phyloP scores from a whole-genome alignment of 495 filamentous ascomycete species.

The Penicillium paradoxum region DNA sequence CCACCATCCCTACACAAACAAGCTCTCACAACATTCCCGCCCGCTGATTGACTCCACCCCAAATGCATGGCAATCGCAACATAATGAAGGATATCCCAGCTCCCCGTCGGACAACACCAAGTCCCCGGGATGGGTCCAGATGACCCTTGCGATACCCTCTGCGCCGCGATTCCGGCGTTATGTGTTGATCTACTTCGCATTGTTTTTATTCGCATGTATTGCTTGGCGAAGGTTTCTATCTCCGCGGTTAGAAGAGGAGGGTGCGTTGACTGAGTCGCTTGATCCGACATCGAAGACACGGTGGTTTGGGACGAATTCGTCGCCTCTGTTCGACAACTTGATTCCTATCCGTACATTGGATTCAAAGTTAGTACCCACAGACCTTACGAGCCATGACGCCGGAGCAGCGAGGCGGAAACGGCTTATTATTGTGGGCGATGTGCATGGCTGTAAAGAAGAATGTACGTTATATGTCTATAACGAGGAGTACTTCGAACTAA shows the following conservation, averaged over 20 bases:
- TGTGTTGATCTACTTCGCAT: constrained; percentile 36
- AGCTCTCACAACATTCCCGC: constrained; percentile 18
- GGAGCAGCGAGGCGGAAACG: constrained; percentile 29
- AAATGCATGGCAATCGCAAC: constrained; percentile 42
- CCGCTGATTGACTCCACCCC: constrained; percentile 44
- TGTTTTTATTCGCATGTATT: constrained; percentile 33
- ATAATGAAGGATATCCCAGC: constrained; percentile 20
- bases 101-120: constrained; percentile 13
- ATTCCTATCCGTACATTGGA: constrained; percentile 42
- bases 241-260: constrained; percentile 37
- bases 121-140: constrained; percentile 24
- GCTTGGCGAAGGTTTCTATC: constrained; percentile 40
- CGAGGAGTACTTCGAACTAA: background rate
- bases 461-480: constrained; percentile 34
- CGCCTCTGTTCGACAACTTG: constrained; percentile 45
- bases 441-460: constrained; percentile 75
- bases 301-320: constrained; percentile 46
- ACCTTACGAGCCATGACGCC: constrained; percentile 2
- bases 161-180: constrained; percentile 48
- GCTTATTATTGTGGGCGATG: constrained; percentile 80
- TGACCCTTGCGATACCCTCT: constrained; percentile 30
- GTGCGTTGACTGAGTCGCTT: constrained; percentile 31
- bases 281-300: constrained; percentile 32
- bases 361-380: constrained; percentile 27
- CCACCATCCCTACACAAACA: constrained; percentile 4